These are phyloP conservation scores for Blepharisma japonicum DNA, from an alignment of 73 alveolate species.

Conservation along the genomic window DNA sequence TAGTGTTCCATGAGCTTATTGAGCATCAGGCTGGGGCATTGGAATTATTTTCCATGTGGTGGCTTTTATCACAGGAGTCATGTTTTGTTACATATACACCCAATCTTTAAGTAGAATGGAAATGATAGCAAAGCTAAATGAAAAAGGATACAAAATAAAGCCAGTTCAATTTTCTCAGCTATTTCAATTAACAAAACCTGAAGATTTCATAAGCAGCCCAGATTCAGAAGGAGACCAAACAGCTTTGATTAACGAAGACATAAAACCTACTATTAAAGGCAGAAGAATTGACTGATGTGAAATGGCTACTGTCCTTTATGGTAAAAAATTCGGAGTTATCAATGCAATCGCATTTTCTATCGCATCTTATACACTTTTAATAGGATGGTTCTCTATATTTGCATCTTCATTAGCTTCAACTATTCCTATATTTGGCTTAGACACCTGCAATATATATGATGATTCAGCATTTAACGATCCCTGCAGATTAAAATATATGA, in stretches of 20 bases:
- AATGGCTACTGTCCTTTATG: not conserved
- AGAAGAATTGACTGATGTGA: not conserved
- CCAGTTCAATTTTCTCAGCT: not conserved
- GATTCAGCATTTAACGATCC: not conserved
- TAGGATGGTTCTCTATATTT: not conserved
- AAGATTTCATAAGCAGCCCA: not conserved
- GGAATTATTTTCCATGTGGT: not conserved
- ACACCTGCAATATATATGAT: not conserved
- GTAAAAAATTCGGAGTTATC: not conserved
- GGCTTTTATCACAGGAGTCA: not conserved
- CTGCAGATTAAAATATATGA: not conserved
- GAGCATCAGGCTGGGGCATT: not conserved
- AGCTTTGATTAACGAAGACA: not conserved
- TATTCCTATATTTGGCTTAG: not conserved
- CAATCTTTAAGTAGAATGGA: not conserved
- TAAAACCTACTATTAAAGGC: not conserved
- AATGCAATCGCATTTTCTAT: not conserved
- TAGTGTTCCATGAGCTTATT: constrained; percentile 2
- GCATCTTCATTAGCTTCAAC: not conserved
- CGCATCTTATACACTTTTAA: not conserved
- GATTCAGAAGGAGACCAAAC: not conserved
- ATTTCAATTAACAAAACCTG: not conserved
- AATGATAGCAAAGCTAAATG: not conserved
- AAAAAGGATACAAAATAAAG: not conserved
- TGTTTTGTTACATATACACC: not conserved